Percentiles rank a stretch among this genome's conserved stretches.
Evolutionary conservation across 768 basidiomycete genomes (phyloP).

Genomic region (Hydnum rufescens): DNA sequence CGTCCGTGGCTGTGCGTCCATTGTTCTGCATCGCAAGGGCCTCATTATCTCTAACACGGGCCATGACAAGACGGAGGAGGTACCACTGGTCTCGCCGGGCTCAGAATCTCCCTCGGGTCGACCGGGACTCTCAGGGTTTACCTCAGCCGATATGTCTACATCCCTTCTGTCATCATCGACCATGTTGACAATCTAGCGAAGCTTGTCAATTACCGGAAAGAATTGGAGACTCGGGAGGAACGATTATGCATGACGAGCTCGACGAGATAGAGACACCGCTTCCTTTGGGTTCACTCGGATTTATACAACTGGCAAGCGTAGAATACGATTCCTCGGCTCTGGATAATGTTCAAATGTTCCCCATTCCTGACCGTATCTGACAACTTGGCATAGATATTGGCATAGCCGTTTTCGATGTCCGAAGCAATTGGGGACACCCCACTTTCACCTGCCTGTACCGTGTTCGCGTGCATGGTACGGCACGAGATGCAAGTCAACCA

Average conservation of each 20-base stretch:
- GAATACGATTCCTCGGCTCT: slow-evolving; percentile 36
- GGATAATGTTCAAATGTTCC: slow-evolving; percentile 59
- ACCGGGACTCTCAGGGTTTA: slow-evolving; percentile 68
- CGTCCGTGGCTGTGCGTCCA: too few species aligned
- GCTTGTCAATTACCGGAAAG: slow-evolving; percentile 29
- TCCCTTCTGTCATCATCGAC: slow-evolving; percentile 61
- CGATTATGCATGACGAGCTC: not conserved
- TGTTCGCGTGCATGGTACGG: slow-evolving; percentile 50
- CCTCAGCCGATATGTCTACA: slow-evolving; percentile 40
- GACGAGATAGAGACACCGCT: not conserved
- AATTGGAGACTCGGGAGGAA: not conserved
- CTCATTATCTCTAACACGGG: too few species aligned
- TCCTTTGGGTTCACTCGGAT: not conserved
- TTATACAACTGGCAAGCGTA: slow-evolving; percentile 45
- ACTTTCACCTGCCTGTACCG: slow-evolving; percentile 82
- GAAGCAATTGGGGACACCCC: slow-evolving; percentile 71
- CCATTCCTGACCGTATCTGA: slow-evolving; percentile 43
- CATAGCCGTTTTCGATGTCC: slow-evolving; percentile 57
- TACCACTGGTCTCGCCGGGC: too few species aligned
- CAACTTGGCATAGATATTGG: slow-evolving; percentile 67
- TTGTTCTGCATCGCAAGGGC: too few species aligned
- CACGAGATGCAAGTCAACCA: not conserved
- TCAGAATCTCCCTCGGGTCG: slow-evolving; percentile 40
- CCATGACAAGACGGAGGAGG: too few species aligned
- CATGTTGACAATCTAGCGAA: slow-evolving; percentile 64